Conservation (phyloP, 257 asterid genomes). For the Przewalskia tangutica region DNA sequence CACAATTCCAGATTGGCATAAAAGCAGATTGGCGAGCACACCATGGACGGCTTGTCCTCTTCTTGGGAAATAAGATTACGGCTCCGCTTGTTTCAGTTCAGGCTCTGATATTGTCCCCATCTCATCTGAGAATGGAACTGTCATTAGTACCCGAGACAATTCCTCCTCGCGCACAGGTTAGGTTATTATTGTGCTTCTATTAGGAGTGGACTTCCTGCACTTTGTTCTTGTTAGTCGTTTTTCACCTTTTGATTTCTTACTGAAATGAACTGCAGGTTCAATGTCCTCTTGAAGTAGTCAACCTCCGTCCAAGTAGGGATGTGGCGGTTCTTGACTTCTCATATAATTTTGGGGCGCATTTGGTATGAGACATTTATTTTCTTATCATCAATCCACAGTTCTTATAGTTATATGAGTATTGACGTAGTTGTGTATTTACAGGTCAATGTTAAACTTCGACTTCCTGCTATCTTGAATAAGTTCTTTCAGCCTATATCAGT, state of each 20-base stretch:
- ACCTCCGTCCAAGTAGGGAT: slow-evolving; percentile 89
- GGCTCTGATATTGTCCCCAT: slow-evolving; percentile 71
- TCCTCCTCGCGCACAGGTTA: slow-evolving; percentile 95
- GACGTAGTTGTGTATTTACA: slow-evolving; percentile 13
- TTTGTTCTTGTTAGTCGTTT: background rate
- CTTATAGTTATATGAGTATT: background rate
- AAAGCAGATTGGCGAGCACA: slow-evolving; percentile 96
- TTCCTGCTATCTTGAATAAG: slow-evolving; percentile 79
- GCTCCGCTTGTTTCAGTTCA: slow-evolving; percentile 72
- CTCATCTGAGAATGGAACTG: slow-evolving; percentile 66
- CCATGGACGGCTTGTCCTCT: slow-evolving; percentile 80
- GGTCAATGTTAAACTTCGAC: slow-evolving; percentile 88
- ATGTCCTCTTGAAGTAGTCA: slow-evolving; percentile 82
- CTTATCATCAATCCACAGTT: background rate
- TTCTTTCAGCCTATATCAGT: slow-evolving; percentile 72
- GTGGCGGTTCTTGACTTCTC: slow-evolving; percentile 84
- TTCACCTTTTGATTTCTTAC: background rate
- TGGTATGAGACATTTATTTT: slow-evolving; percentile 33
- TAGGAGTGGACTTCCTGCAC: background rate
- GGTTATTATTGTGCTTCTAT: background rate
- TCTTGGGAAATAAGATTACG: slow-evolving; percentile 84
- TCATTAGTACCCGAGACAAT: slow-evolving; percentile 86
- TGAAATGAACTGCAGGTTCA: slow-evolving; percentile 48
- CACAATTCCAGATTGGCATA: slow-evolving; percentile 65
- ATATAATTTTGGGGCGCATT: slow-evolving; percentile 55